Evolutionary conservation across 345 rosid species (phyloP).

Genomic region (Cardamine resedifolia): DNA sequence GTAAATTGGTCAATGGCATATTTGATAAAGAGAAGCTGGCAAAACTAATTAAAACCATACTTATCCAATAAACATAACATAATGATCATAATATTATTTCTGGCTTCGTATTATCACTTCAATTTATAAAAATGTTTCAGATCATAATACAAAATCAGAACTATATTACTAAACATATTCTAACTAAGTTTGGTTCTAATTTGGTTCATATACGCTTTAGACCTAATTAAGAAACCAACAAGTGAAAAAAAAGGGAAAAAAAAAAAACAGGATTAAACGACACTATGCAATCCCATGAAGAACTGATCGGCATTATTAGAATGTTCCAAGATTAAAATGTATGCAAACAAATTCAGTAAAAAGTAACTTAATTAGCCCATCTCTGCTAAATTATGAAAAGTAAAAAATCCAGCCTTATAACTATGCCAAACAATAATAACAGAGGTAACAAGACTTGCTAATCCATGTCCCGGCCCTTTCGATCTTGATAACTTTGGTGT

Average conservation of each 20-base stretch:
- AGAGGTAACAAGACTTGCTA: too few species aligned
- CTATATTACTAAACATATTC: background rate
- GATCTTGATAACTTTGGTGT: too few species aligned
- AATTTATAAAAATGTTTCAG: background rate
- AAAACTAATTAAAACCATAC: background rate
- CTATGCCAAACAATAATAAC: too few species aligned
- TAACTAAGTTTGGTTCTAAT: background rate
- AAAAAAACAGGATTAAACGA: background rate
- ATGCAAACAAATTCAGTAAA: too few species aligned
- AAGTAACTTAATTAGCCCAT: too few species aligned
- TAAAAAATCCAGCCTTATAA: too few species aligned
- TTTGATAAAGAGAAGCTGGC: background rate
- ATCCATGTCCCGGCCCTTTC: too few species aligned
- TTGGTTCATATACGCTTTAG: background rate
- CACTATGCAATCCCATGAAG: background rate
- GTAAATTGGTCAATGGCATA: too few species aligned
- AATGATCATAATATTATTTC: background rate
- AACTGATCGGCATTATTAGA: too few species aligned
- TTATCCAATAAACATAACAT: background rate
- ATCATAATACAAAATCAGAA: background rate
- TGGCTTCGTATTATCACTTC: background rate
- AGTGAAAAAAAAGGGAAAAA: too few species aligned
- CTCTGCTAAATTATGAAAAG: too few species aligned
- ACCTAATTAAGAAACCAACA: background rate
- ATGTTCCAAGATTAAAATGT: too few species aligned